Percentiles rank a stretch among this genome's conserved stretches.
Evolutionary conservation across 2,329 filamentous ascomycete genomes (phyloP).

Genomic region (Didymella pomorum): DNA sequence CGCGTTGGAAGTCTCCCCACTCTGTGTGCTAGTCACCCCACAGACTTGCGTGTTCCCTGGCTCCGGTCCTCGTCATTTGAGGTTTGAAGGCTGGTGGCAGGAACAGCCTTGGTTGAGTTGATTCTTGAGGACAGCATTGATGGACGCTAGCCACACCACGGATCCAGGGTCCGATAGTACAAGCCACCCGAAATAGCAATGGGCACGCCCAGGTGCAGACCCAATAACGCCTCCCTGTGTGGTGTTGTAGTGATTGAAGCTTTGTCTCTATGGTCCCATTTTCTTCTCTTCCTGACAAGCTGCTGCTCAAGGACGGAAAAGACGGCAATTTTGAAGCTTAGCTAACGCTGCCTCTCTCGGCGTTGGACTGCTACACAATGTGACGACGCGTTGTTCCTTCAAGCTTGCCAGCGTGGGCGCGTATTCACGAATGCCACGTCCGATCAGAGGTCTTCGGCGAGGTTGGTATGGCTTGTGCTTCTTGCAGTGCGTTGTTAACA

Average conservation of each 20-base stretch:
- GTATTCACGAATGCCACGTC: constrained; percentile 39
- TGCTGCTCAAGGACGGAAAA: constrained; percentile 18
- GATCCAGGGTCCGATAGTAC: constrained; percentile 5
- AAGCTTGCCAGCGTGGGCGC: constrained; percentile 5
- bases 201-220: background rate
- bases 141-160: constrained; percentile 4
- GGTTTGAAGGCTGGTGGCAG: constrained; percentile 6
- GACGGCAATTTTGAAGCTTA: constrained; percentile 30
- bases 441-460: constrained; percentile 27
- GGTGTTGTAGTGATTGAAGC: background rate
- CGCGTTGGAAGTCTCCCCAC: constrained; percentile 17
- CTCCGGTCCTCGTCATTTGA: constrained; percentile 1
- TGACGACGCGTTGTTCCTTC: constrained; percentile 3
- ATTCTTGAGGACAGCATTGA: background rate
- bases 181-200: background rate
- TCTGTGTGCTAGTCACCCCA: constrained; percentile 16
- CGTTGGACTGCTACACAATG: constrained; percentile 16
- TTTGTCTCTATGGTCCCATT: background rate
- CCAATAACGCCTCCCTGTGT: background rate
- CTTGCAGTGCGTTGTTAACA: background rate
- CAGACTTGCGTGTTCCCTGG: constrained; percentile 11
- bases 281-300: background rate
- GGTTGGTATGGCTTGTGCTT: constrained; percentile 20
- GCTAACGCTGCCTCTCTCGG: constrained; percentile 25
- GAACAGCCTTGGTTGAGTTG: background rate